A percentile compares a stretch with the other conserved stretches of the same genome.
Conservation (phyloP, 2,329 filamentous ascomycete genomes). For the Drechslerella coelobrocha region DNA sequence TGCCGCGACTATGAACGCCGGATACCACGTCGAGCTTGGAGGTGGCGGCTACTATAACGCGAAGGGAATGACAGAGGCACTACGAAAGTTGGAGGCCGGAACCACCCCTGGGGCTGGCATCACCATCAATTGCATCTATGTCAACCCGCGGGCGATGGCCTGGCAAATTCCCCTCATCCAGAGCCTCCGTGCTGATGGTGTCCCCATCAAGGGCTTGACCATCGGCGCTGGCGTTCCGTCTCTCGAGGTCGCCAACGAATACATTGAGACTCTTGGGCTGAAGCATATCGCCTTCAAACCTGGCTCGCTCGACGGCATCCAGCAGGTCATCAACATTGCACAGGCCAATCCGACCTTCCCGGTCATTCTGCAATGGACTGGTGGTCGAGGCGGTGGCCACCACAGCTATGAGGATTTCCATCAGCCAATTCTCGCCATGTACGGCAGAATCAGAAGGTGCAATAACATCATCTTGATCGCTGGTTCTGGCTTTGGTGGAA, state of each 20-base stretch:
- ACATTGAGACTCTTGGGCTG: constrained; percentile 88
- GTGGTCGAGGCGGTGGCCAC: constrained; percentile 89
- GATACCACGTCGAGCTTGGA: constrained; percentile 90
- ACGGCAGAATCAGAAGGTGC: constrained; percentile 81
- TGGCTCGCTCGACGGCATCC: constrained; percentile 84
- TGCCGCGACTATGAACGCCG: constrained; percentile 88
- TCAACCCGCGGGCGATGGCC: constrained; percentile 84
- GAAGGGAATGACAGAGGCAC: constrained; percentile 79
- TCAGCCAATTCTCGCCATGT: constrained; percentile 88
- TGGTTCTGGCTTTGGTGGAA: constrained; percentile 87
- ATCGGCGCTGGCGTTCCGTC: constrained; percentile 94
- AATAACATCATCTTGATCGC: constrained; percentile 88
- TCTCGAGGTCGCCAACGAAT: constrained; percentile 89
- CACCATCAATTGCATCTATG: constrained; percentile 87
- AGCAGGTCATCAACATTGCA: constrained; percentile 88
- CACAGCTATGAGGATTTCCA: constrained; percentile 97
- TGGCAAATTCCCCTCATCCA: constrained; percentile 90
- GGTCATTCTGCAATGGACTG: constrained; percentile 93
- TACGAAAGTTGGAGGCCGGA: constrained; percentile 81
- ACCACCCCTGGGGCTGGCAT: constrained; percentile 88
- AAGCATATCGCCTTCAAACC: constrained; percentile 97
- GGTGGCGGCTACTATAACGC: constrained; percentile 86
- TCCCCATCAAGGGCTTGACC: constrained; percentile 88
- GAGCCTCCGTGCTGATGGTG: constrained; percentile 79
- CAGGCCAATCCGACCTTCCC: constrained; percentile 93